These are phyloP conservation scores for Diaporthe amygdali DNA, from an alignment of 2,329 filamentous ascomycete species.

Conservation along the genomic window DNA sequence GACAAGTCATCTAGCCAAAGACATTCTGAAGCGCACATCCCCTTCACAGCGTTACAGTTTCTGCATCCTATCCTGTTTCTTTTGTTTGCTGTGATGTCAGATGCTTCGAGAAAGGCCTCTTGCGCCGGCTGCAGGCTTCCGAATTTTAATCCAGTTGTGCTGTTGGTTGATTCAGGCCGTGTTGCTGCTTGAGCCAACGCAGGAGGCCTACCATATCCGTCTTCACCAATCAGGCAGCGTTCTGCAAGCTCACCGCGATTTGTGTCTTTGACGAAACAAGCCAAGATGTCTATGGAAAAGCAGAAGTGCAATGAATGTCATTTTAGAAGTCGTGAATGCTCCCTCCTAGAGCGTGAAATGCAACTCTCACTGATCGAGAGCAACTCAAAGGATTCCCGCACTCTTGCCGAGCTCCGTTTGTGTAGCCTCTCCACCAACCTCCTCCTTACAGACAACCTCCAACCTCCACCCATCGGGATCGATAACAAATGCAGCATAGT, in stretches of 20 bases:
- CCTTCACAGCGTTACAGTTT: background rate
- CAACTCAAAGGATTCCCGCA: background rate
- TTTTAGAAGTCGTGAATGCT: no score
- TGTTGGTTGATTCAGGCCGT: background rate
- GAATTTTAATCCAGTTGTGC: background rate
- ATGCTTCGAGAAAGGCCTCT: background rate
- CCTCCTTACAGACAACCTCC: conserved; percentile 30
- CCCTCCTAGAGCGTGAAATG: no score
- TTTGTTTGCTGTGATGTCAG: background rate
- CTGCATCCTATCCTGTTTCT: rapidly evolving
- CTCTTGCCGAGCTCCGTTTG: background rate
- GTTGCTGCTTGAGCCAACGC: background rate
- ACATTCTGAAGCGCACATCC: background rate
- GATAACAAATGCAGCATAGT: conserved; percentile 40
- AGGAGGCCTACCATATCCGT: background rate
- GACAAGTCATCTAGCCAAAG: background rate
- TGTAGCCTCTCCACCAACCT: background rate
- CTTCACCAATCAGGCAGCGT: background rate
- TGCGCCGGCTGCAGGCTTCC: background rate
- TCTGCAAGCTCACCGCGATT: background rate
- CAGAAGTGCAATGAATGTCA: background rate
- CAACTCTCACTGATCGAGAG: no score
- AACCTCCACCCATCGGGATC: conserved; percentile 37
- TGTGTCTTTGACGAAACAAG: background rate
- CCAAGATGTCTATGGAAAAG: background rate